Conservation (phyloP, 345 rosid genomes). For the Dimocarpus longan region DNA sequence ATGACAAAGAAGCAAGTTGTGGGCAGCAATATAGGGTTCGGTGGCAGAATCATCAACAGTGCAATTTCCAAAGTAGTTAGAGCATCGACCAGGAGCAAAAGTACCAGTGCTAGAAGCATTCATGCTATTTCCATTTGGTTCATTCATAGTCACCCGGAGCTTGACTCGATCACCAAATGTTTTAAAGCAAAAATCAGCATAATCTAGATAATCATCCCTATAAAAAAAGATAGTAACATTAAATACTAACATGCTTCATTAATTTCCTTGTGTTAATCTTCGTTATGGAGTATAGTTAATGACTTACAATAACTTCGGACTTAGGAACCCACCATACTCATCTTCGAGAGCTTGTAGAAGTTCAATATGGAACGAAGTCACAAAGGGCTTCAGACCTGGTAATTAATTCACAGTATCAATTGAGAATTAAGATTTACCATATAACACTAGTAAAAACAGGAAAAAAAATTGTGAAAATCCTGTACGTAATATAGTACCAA, state of each 20-base stretch:
- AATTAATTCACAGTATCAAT: too few species aligned
- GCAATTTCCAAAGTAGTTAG: too few species aligned
- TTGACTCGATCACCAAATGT: too few species aligned
- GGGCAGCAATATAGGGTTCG: conserved; percentile 9
- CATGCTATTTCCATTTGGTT: conserved; percentile 25
- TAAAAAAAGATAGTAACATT: neutral
- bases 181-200: too few species aligned
- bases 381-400: neutral
- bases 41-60: conserved; percentile 25
- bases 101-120: conserved; percentile 32
- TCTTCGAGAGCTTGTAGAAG: conserved; percentile 61
- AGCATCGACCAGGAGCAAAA: conserved; percentile 26
- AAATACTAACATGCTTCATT: neutral
- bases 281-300: neutral
- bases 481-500: too few species aligned
- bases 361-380: conserved; percentile 34
- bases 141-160: conserved; percentile 45
- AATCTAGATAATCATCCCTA: conserved; percentile 6
- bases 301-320: conserved; percentile 7
- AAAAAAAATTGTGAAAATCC: too few species aligned
- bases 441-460: too few species aligned
- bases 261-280: neutral
- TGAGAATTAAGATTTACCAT: conserved; percentile 11
- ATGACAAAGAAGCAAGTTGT: conserved; percentile 11
- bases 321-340: conserved; percentile 52